A percentile compares a stretch with the other conserved stretches of the same genome.
Conservation (phyloP, 2,329 filamentous ascomycete genomes). For the Botrytis elliptica region DNA sequence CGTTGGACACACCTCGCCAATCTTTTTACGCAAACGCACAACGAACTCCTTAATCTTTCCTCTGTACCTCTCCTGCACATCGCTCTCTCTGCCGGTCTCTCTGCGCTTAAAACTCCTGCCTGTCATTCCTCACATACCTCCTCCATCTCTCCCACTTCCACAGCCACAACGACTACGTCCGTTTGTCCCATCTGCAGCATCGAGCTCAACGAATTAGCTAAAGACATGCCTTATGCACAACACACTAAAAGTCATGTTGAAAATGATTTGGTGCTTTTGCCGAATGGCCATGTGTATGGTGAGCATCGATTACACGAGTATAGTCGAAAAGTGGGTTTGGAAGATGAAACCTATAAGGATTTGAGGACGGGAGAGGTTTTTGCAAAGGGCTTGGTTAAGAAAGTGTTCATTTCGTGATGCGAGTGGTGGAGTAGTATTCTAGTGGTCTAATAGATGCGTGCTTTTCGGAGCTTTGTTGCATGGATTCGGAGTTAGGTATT, state of each 20-base stretch:
- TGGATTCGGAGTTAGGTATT: neutral
- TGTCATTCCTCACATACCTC: constrained; percentile 64
- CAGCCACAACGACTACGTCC: constrained; percentile 49
- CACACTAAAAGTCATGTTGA: constrained; percentile 94
- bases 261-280: constrained; percentile 79
- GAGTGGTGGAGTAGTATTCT: no score
- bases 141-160: constrained; percentile 37
- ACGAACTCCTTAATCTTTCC: constrained; percentile 79
- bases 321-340: constrained; percentile 74
- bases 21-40: constrained; percentile 82
- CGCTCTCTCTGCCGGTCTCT: constrained; percentile 85
- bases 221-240: constrained; percentile 87
- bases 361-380: constrained; percentile 72
- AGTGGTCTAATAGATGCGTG: neutral
- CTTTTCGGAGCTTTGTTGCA: neutral
- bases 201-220: constrained; percentile 88
- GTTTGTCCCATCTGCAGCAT: constrained; percentile 96
- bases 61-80: constrained; percentile 83
- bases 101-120: constrained; percentile 90
- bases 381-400: constrained; percentile 63
- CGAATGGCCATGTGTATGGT: constrained; percentile 85
- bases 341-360: constrained; percentile 69
- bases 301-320: constrained; percentile 70
- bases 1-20: constrained; percentile 77
- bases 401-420: constrained; percentile 80